These are phyloP conservation scores for Schwanniomyces sp. DNA, from an alignment of 805 yeast genomes.

Conservation along the genomic window DNA sequence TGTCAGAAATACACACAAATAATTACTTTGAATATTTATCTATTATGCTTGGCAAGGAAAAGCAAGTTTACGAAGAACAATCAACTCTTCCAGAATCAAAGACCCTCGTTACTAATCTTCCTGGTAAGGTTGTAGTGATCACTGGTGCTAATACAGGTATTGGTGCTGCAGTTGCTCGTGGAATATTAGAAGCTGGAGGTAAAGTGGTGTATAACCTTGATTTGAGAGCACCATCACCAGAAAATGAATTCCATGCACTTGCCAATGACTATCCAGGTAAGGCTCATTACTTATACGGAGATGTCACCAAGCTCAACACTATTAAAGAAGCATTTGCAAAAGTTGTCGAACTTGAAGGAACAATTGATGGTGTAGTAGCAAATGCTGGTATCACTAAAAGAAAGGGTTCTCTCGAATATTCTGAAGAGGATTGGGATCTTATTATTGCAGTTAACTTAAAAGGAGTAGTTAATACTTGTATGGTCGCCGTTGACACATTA, in stretches of 20 bases:
- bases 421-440: slow-evolving; percentile 27
- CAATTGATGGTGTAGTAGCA: slow-evolving; percentile 33
- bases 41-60: slow-evolving; percentile 8
- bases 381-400: slow-evolving; percentile 36
- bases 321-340: slow-evolving; percentile 13
- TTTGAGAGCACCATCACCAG: slow-evolving; percentile 24
- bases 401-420: slow-evolving; percentile 24
- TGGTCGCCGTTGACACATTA: slow-evolving; percentile 1
- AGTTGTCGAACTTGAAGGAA: slow-evolving; percentile 11
- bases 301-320: slow-evolving; percentile 19
- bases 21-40: not conserved
- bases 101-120: slow-evolving; percentile 12
- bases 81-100: slow-evolving; percentile 7
- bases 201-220: slow-evolving; percentile 32
- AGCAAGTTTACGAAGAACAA: slow-evolving; percentile 5
- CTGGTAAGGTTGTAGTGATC: slow-evolving; percentile 41
- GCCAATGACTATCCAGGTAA: slow-evolving; percentile 17
- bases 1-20: not conserved
- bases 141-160: slow-evolving; percentile 63
- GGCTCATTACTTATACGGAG: slow-evolving; percentile 21
- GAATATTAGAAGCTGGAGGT: slow-evolving; percentile 51
- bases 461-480: slow-evolving; percentile 20
- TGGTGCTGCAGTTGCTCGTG: slow-evolving; percentile 52
- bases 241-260: slow-evolving; percentile 23
- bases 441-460: slow-evolving; percentile 29